phyloP scores from a whole-genome alignment of 441 rosid genomes.

The Euphorbia schlechtendalii region DNA sequence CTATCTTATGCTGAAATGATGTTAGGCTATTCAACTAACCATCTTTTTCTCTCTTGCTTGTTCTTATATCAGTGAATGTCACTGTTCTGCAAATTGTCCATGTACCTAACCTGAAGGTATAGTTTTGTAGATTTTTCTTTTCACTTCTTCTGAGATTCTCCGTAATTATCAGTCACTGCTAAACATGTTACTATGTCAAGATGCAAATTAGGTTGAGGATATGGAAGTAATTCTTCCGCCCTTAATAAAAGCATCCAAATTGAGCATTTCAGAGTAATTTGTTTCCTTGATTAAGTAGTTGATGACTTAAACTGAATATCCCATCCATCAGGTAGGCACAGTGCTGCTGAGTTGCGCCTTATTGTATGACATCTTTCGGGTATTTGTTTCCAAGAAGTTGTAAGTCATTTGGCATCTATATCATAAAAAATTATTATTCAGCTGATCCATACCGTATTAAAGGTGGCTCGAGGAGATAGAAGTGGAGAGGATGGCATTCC shows the following conservation, averaged over 20 bases:
- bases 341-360: constrained; percentile 88
- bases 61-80: too few species aligned
- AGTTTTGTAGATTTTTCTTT: neutral
- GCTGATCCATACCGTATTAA: too few species aligned
- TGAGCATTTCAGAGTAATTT: too few species aligned
- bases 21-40: too few species aligned
- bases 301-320: too few species aligned
- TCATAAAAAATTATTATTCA: too few species aligned
- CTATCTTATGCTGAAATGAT: too few species aligned
- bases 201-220: neutral
- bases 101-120: constrained; percentile 98
- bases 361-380: constrained; percentile 92
- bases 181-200: neutral
- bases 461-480: constrained; percentile 82
- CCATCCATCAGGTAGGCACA: constrained; percentile 84
- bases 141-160: neutral
- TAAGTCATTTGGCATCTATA: too few species aligned
- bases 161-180: neutral
- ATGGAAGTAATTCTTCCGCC: neutral
- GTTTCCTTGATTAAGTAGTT: neutral
- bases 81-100: too few species aligned
- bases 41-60: too few species aligned
- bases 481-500: constrained; percentile 85
- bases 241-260: neutral
- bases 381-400: constrained; percentile 70